Evolutionary conservation across 2,329 filamentous ascomycete species (phyloP).

Genomic region (Beauveria sp.): DNA sequence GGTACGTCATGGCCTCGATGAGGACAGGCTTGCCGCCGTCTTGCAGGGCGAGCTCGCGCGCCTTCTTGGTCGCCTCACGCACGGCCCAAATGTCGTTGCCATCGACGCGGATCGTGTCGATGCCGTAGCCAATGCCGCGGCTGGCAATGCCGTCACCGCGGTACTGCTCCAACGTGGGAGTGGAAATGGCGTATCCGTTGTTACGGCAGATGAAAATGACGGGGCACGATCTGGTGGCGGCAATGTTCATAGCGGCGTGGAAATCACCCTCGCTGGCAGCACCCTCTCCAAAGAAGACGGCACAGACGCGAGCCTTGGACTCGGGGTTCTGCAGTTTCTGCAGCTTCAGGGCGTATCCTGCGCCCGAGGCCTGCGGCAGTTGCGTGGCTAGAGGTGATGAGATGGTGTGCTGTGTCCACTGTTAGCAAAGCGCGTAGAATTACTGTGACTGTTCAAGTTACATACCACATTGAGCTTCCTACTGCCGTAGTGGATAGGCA

Average conservation of each 20-base stretch:
- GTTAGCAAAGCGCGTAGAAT: not conserved
- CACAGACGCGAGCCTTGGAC: slow-evolving; percentile 59
- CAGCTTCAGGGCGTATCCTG: slow-evolving; percentile 81
- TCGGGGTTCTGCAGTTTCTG: slow-evolving; percentile 67
- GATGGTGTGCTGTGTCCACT: slow-evolving; percentile 60
- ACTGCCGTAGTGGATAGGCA: slow-evolving; percentile 95
- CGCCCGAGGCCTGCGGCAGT: slow-evolving; percentile 79
- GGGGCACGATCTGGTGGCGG: slow-evolving; percentile 79
- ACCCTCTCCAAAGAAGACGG: slow-evolving; percentile 85
- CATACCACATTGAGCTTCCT: slow-evolving; percentile 73
- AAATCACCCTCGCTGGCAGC: slow-evolving; percentile 89
- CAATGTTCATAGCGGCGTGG: slow-evolving; percentile 84
- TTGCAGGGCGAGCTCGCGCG: slow-evolving; percentile 68
- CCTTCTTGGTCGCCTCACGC: slow-evolving; percentile 68
- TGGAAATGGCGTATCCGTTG: slow-evolving; percentile 88
- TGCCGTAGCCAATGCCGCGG: slow-evolving; percentile 83
- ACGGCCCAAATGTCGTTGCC: slow-evolving; percentile 94
- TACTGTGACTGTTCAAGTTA: slow-evolving; percentile 13
- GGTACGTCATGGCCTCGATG: slow-evolving; percentile 95
- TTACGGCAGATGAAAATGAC: slow-evolving; percentile 88
- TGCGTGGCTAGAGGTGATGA: slow-evolving; percentile 79
- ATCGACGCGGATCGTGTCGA: slow-evolving; percentile 84
- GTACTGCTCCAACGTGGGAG: slow-evolving; percentile 84
- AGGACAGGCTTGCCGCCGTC: slow-evolving; percentile 77
- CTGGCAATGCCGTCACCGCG: slow-evolving; percentile 86